Base-by-base conservation (phyloP, 345 rosid species). In the Firmiana major region DNA sequence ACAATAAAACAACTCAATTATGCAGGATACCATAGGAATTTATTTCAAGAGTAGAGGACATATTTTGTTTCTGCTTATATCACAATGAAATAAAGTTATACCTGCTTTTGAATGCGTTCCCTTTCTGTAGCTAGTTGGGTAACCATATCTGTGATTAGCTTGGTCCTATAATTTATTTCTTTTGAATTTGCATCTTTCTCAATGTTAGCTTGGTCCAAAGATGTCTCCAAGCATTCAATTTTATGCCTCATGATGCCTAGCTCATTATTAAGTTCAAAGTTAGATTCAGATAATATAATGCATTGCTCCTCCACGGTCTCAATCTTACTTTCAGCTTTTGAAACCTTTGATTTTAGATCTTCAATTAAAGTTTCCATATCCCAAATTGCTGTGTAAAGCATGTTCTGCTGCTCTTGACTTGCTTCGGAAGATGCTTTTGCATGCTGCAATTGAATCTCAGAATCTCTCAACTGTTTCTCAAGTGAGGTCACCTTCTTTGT, bases 291-390 rank as follows among this genome's bases (percentile, higher is more conserved):
- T 71, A 95, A 75, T 64, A 74, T 72, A 77, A 87, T 80, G 75
- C 97, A 92, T 76, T 87, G 91, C 79, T 90, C 99, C 86, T 95
- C 99, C n/a, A 79, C 86, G 40, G 73, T 77, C 79, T 89, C 96
- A 2, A 81, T 86, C 80, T 85, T 89, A 80, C 85, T 88, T 81
- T 95, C 99, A 46, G 97, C 97, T 86, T 84, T 93, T n/a, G 94
- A 86, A 51, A 90, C 97, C 84, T 96, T 96, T 15, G 97, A 93
- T 65, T 92, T 96, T 62, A 93, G 84, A 82, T 96, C 99, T 79
- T 93, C 98, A 48, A 96, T 93, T 71, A 96, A 84, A 2, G 91
- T 93, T 81, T 96, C 99, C 99, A 96, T 96, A 81, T 96, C 99
- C 99, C 98, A 96, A 77, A 96, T 96, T 62, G 99, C 99, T 71